Base-by-base conservation (phyloP, 805 yeast genomes). In the Sugiyamaella qingdaonensis region DNA sequence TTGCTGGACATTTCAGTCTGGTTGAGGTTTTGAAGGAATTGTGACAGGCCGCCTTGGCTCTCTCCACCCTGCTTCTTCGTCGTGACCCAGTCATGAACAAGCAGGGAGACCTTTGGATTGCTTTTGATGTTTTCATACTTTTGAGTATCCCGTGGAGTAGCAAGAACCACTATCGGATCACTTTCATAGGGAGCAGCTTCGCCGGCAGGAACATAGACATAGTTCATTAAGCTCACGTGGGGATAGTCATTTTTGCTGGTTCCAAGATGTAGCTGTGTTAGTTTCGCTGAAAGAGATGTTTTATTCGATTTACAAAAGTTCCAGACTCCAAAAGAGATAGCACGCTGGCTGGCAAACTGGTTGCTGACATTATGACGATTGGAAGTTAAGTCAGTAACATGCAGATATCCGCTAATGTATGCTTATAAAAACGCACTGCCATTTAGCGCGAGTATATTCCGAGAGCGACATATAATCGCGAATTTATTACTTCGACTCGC, bases 31-130 rank as follows among this genome's bases (percentile, higher is more conserved):
- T 86, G 84, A 56, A 92, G 76, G 46, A 88, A 68, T 65, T 83
- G 83, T 50, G 82, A 66, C 43, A 86, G 66, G 27, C 76, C 74
- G 69, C 64, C 41, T 66, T 11, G 16, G 35, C 13, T 10, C 16
- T 36, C 37, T n/a, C 33, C 29, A 21, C 33, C 53, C 18, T 19
- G 31, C 24, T 18, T 14, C 10, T 19, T 76, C 2, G 86, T 81
- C 0, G 88, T 78, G 13, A 86, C 79, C 97, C 97, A 91, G 63
- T 92, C 98, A 66, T 92, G 98, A 42, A 92, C 81, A 55, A 92
- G 74, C 44, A 92, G 66, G 0, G 96, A 85, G 4, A 92, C 96
- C 41, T 80, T 77, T 8, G 92, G 90, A 65, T 92, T 92, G 32
- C 64, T 68, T 11, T 67, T 57, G 48, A 92, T 79, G 69, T 92